phyloP scores from a whole-genome alignment of 257 asterid species.

The Gynochthodes officinalis region DNA sequence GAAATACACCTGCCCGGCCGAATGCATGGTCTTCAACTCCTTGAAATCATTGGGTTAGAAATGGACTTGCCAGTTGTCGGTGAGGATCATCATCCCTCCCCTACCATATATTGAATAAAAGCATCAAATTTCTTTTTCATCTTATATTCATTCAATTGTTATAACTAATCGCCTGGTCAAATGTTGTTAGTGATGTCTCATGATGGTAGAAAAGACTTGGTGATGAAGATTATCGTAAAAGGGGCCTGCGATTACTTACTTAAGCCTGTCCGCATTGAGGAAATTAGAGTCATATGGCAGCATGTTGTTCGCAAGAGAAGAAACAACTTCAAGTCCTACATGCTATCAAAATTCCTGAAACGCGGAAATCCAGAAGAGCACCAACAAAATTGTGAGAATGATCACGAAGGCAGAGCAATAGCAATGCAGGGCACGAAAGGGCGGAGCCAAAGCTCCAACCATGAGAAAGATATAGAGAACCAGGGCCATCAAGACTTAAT shows the following conservation, averaged over 20 bases:
- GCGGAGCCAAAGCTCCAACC: background rate
- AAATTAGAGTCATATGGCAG: conserved; percentile 23
- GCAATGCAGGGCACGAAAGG: background rate
- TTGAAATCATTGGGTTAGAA: conserved; percentile 41
- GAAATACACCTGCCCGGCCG: conserved; percentile 52
- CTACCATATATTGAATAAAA: too few species aligned
- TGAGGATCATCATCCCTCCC: conserved; percentile 18
- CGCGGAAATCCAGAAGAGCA: background rate
- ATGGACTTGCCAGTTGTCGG: conserved; percentile 60
- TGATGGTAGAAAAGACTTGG: background rate
- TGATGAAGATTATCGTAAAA: conserved; percentile 5
- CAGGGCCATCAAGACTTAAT: conserved; percentile 24
- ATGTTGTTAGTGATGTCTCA: conserved; percentile 14
- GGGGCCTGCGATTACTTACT: conserved; percentile 22
- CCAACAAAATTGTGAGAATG: background rate
- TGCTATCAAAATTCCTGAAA: background rate
- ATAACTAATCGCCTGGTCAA: too few species aligned
- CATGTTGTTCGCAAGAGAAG: conserved; percentile 17
- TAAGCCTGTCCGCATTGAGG: conserved; percentile 15
- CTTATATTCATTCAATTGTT: too few species aligned
- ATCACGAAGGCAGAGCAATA: background rate
- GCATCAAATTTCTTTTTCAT: too few species aligned
- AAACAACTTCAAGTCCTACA: background rate
- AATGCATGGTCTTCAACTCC: conserved; percentile 57
- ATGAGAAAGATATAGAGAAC: conserved; percentile 28